Evolutionary conservation across 352 stramenopile genomes (phyloP).

Genomic region (Phytophthora sansomeana): DNA sequence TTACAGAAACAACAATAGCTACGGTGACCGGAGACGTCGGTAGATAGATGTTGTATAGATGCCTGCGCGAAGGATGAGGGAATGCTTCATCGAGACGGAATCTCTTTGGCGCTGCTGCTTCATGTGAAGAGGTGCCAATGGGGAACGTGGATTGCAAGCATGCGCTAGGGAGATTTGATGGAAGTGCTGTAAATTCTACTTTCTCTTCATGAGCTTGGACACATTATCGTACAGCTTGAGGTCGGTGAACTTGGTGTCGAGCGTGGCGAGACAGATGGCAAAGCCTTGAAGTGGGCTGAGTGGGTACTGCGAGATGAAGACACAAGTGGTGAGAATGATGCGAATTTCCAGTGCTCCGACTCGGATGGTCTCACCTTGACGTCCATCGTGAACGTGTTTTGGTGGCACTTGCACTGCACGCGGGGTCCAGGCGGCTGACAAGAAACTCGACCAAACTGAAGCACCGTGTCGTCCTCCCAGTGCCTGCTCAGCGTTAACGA

Average conservation of each 20-base stretch:
- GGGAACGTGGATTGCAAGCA: background rate
- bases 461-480: slow-evolving; percentile 49
- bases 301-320: slow-evolving; percentile 59
- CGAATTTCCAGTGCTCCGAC: background rate
- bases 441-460: slow-evolving; percentile 75
- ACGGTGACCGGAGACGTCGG: slow-evolving; percentile 37
- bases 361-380: slow-evolving; percentile 56
- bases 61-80: background rate
- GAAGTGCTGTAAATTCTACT: slow-evolving; percentile 38
- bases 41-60: slow-evolving; percentile 25
- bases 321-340: background rate
- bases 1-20: slow-evolving; percentile 32
- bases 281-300: slow-evolving; percentile 89
- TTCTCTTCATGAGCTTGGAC: slow-evolving; percentile 49
- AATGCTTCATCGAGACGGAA: background rate
- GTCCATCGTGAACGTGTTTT: slow-evolving; percentile 95
- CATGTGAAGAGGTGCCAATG: slow-evolving; percentile 7
- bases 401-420: slow-evolving; percentile 71
- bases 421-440: slow-evolving; percentile 59
- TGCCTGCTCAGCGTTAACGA: slow-evolving; percentile 15
- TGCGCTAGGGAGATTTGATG: slow-evolving; percentile 15
- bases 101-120: slow-evolving; percentile 16
- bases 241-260: slow-evolving; percentile 84
- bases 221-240: slow-evolving; percentile 56
- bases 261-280: slow-evolving; percentile 87